Evolutionary conservation across 2,329 filamentous ascomycete species (phyloP).

Genomic region (Phyllosticta citrichinensis): DNA sequence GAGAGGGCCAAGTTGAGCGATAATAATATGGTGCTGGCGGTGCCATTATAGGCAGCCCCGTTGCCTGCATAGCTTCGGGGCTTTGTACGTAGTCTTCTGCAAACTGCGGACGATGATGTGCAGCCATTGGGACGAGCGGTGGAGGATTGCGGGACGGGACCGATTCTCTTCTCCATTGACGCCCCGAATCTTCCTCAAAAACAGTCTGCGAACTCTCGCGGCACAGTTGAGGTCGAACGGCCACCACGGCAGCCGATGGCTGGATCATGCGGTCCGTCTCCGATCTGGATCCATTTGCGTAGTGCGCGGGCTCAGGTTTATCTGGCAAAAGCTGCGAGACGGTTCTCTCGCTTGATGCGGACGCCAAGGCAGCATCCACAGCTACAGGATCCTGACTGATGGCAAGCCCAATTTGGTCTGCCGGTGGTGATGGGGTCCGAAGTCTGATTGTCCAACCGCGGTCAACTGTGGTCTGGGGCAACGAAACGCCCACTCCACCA

Average conservation of each 20-base stretch:
- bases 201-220: constrained; percentile 26
- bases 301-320: constrained; percentile 12
- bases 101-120: background rate
- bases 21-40: background rate
- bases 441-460: background rate
- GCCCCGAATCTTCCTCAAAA: constrained; percentile 23
- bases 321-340: constrained; percentile 17
- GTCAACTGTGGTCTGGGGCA: background rate
- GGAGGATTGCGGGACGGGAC: background rate
- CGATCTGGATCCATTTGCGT: background rate
- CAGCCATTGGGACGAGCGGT: background rate
- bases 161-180: background rate
- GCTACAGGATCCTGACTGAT: constrained; percentile 22
- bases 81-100: background rate
- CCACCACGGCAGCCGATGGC: background rate
- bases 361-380: background rate
- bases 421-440: constrained; percentile 13
- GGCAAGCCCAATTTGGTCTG: constrained; percentile 28
- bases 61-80: background rate
- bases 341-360: constrained; percentile 10
- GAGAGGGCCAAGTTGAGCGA: constrained; percentile 8
- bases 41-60: background rate
- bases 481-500: constrained; percentile 6
- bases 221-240: background rate
- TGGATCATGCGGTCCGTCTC: background rate